Conservation (phyloP, 306 rosid species). For the Malus fusca region DNA sequence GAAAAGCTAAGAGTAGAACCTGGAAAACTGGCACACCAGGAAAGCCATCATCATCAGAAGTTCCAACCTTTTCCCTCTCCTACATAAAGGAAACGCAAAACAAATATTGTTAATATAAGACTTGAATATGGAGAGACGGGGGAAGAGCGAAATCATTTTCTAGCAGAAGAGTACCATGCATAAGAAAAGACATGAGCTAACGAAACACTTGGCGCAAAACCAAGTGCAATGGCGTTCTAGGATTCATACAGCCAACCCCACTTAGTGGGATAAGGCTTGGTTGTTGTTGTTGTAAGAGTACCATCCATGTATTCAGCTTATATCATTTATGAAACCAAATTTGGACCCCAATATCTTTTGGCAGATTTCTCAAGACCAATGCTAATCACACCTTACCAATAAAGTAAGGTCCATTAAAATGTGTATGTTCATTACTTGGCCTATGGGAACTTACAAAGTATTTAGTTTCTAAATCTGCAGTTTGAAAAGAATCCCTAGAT, state of each 20-base stretch:
- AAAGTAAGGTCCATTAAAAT: not conserved
- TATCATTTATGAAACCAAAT: not conserved
- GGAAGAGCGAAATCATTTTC: not conserved
- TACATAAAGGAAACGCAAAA: slow-evolving; percentile 19
- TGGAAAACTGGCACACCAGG: slow-evolving; percentile 87
- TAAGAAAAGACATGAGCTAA: too few relatives aligned
- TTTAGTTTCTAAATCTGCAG: not conserved
- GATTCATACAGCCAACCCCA: too few relatives aligned
- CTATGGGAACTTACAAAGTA: not conserved
- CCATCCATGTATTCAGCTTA: not conserved
- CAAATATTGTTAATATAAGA: slow-evolving; percentile 4
- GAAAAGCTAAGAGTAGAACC: slow-evolving; percentile 47
- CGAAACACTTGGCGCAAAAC: too few relatives aligned
- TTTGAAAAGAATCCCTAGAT: not conserved
- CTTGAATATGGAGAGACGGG: not conserved
- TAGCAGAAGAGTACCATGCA: not conserved
- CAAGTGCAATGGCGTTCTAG: too few relatives aligned
- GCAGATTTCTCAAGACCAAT: not conserved
- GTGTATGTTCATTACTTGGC: not conserved
- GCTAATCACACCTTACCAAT: not conserved
- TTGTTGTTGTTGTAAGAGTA: not conserved
- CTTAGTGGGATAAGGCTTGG: too few relatives aligned
- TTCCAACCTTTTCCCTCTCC: slow-evolving; percentile 71
- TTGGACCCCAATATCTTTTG: not conserved
- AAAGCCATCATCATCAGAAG: slow-evolving; percentile 45